Percentiles rank a stretch among this genome's conserved stretches.
phyloP scores from a whole-genome alignment of 345 rosid species.

The Citrus medica region DNA sequence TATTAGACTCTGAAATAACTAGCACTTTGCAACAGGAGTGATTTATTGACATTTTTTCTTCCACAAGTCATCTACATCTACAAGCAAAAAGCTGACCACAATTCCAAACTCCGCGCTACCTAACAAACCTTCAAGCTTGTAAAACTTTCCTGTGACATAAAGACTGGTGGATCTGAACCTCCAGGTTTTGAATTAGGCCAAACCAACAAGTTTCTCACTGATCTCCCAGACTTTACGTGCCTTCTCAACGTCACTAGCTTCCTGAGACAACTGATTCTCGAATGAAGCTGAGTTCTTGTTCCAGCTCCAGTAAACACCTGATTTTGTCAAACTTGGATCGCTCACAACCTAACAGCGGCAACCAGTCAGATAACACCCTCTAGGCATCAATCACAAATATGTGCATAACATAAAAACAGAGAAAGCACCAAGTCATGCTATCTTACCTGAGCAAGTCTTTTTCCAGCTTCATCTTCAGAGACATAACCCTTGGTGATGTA shows the following conservation, averaged over 20 bases:
- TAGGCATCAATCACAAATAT: not conserved
- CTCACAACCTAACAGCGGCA: conserved; percentile 59
- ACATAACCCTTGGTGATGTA: conserved; percentile 95
- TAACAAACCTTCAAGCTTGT: not conserved
- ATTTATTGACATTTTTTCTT: conserved; percentile 24
- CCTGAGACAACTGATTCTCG: conserved; percentile 88
- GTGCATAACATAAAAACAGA: not conserved
- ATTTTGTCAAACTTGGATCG: conserved; percentile 84
- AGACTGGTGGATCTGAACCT: not conserved
- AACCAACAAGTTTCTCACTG: conserved; percentile 94
- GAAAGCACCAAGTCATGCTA: not conserved
- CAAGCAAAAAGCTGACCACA: conserved; percentile 21
- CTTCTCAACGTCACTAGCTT: conserved; percentile 86
- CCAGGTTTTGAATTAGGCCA: conserved; percentile 43
- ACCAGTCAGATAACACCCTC: not conserved
- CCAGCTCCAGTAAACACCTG: conserved; percentile 99
- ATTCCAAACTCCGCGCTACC: conserved; percentile 4
- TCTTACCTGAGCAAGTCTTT: conserved; percentile 89
- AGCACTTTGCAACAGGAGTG: conserved; percentile 11
- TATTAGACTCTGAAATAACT: not conserved
- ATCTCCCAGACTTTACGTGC: conserved; percentile 95
- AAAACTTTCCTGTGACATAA: conserved; percentile 25
- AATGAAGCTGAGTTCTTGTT: conserved; percentile 91
- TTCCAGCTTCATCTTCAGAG: conserved; percentile 90
- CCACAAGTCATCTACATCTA: conserved; percentile 25